These are phyloP conservation scores for Aspergillus bridgeri DNA, from an alignment of 495 filamentous ascomycete genomes.

Conservation along the genomic window DNA sequence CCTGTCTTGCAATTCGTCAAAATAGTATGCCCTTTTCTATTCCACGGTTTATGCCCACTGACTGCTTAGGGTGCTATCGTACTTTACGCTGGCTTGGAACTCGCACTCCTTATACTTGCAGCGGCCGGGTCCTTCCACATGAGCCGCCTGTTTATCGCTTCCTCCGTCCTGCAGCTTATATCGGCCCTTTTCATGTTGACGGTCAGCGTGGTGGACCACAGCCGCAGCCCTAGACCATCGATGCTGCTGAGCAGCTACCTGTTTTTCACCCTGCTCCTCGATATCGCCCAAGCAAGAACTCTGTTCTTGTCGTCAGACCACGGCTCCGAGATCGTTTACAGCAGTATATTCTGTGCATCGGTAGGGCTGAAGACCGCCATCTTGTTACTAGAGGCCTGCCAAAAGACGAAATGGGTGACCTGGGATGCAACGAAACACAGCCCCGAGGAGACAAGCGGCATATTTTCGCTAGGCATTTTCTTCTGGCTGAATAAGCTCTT, in stretches of 20 bases:
- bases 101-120: slow-evolving; percentile 30
- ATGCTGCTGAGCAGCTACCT: slow-evolving; percentile 40
- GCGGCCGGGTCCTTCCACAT: slow-evolving; percentile 21
- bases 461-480: slow-evolving; percentile 37
- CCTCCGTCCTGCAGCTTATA: slow-evolving; percentile 30
- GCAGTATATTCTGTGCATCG: slow-evolving; percentile 36
- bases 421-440: slow-evolving; percentile 4
- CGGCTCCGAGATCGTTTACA: slow-evolving; percentile 16
- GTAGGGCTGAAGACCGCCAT: slow-evolving; percentile 36
- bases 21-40: slow-evolving; percentile 25
- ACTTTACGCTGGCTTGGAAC: slow-evolving; percentile 30
- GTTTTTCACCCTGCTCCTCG: slow-evolving; percentile 37
- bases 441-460: slow-evolving; percentile 45
- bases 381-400: slow-evolving; percentile 15
- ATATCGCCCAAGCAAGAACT: slow-evolving; percentile 37
- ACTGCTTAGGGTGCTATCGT: slow-evolving; percentile 12
- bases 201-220: slow-evolving; percentile 34
- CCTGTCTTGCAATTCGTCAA: slow-evolving; percentile 32
- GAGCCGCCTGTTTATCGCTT: slow-evolving; percentile 24
- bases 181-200: slow-evolving; percentile 28
- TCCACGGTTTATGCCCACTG: neutral
- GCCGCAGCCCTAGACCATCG: slow-evolving; percentile 34
- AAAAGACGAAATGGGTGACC: slow-evolving; percentile 4
- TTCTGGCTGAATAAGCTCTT: slow-evolving; percentile 46
- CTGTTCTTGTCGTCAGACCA: slow-evolving; percentile 32